These are phyloP conservation scores for Boletus sp. DNA, from an alignment of 768 basidiomycete genomes.

Conservation along the genomic window DNA sequence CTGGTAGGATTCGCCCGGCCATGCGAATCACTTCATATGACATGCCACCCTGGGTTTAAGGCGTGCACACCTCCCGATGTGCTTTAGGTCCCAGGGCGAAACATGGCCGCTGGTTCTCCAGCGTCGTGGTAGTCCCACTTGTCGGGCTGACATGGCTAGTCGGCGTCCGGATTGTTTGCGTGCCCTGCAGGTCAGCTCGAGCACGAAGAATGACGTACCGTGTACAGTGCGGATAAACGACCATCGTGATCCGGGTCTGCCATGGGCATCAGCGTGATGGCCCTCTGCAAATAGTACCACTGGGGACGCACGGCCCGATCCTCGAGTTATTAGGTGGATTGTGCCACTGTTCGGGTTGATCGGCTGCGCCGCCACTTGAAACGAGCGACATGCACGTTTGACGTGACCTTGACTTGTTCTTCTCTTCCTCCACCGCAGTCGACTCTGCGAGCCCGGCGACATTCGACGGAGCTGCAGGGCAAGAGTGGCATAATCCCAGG, in stretches of 20 bases:
- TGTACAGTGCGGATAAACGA: not conserved
- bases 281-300: not conserved
- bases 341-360: slow-evolving; percentile 11
- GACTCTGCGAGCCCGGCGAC: slow-evolving; percentile 6
- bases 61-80: not conserved
- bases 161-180: not conserved
- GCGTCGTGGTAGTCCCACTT: not conserved
- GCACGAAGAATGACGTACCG: slow-evolving; percentile 10
- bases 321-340: slow-evolving; percentile 13
- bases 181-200: not conserved
- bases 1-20: slow-evolving; percentile 4
- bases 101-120: not conserved
- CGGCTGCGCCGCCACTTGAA: slow-evolving; percentile 10
- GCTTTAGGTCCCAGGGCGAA: not conserved
- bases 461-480: not conserved
- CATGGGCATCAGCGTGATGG: slow-evolving; percentile 5
- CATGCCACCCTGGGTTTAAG: not conserved
- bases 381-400: slow-evolving; percentile 7
- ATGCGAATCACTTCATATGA: slow-evolving; percentile 15
- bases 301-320: slow-evolving; percentile 3
- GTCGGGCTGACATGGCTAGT: not conserved
- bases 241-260: slow-evolving; percentile 6
- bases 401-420: not conserved
- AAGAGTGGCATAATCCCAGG: not conserved
- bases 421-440: slow-evolving; percentile 8